Evolutionary conservation across 208 protist species (phyloP).

Genomic region (Hexamita inflata): DNA sequence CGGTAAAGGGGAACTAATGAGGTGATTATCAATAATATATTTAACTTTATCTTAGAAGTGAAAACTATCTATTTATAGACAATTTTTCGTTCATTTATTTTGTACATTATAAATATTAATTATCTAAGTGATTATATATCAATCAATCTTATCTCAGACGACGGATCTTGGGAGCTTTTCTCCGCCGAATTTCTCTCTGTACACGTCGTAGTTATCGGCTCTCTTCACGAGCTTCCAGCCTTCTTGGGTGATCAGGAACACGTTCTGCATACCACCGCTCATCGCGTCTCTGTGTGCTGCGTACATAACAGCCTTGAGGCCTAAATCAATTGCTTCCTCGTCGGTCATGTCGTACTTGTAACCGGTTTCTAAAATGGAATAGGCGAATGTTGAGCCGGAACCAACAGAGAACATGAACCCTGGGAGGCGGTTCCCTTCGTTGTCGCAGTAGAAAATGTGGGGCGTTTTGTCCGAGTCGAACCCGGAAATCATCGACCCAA

Average conservation of each 20-base stretch:
- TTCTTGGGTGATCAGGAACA: conserved; percentile 13
- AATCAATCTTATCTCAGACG: too few relatives aligned
- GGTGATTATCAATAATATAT: too few relatives aligned
- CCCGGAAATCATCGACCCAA: conserved; percentile 63
- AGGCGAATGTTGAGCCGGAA: conserved; percentile 96
- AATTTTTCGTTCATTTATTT: too few relatives aligned
- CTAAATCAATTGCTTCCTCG: conserved; percentile 89
- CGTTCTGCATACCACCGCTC: conserved; percentile 82
- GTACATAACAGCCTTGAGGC: conserved; percentile 89
- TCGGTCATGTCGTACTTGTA: conserved; percentile 54
- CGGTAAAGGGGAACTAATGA: too few relatives aligned
- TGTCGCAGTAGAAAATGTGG: conserved; percentile 95
- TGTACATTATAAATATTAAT: too few relatives aligned
- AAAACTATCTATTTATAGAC: too few relatives aligned
- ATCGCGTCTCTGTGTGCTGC: conserved; percentile 93
- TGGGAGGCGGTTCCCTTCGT: conserved; percentile 88
- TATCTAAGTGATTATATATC: too few relatives aligned
- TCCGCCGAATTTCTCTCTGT: too few relatives aligned
- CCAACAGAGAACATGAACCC: conserved; percentile 79
- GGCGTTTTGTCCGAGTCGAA: conserved; percentile 62
- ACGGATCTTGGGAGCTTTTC: too few relatives aligned
- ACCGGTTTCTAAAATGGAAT: conserved; percentile 84
- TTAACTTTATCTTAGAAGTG: too few relatives aligned
- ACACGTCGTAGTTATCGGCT: conserved; percentile 18
- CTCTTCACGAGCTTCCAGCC: conserved; percentile 20